phyloP scores from a whole-genome alignment of 2,329 filamentous ascomycete species.

The Fusarium verrucosum region DNA sequence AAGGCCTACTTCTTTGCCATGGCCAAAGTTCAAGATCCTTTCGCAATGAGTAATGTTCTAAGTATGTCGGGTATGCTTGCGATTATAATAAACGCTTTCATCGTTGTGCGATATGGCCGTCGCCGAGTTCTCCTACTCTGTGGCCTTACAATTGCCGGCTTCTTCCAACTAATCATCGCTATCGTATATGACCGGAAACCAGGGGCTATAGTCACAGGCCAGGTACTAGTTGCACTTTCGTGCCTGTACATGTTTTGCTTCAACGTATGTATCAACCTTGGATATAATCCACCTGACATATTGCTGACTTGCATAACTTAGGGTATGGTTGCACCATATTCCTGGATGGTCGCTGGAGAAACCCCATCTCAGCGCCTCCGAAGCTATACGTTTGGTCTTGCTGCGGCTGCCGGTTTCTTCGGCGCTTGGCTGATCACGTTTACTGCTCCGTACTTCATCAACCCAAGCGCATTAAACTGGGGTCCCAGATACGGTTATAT shows the following conservation, averaged over 20 bases:
- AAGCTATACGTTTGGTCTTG: slow-evolving; percentile 38
- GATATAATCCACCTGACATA: rapidly evolving
- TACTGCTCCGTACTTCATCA: slow-evolving; percentile 40
- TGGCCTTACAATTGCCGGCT: slow-evolving; percentile 25
- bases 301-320: neutral
- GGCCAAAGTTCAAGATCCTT: slow-evolving; percentile 35
- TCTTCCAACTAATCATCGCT: slow-evolving; percentile 37
- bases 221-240: slow-evolving; percentile 36
- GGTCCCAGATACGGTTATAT: slow-evolving; percentile 39
- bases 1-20: slow-evolving; percentile 42
- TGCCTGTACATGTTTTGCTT: slow-evolving; percentile 39
- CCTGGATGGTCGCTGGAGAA: slow-evolving; percentile 38
- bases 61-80: slow-evolving; percentile 37
- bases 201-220: slow-evolving; percentile 19
- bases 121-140: slow-evolving; percentile 20
- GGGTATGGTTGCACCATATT: slow-evolving; percentile 41
- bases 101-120: slow-evolving; percentile 33
- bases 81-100: slow-evolving; percentile 35
- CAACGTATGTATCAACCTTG: slow-evolving; percentile 6
- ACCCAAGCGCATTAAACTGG: slow-evolving; percentile 37
- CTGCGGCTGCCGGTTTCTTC: slow-evolving; percentile 30
- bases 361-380: slow-evolving; percentile 39
- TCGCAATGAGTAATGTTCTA: slow-evolving; percentile 39
- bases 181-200: slow-evolving; percentile 32
- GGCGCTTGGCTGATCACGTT: slow-evolving; percentile 40